Evolutionary conservation across 768 basidiomycete species (phyloP).

Genomic region (Tulasnella sp.): DNA sequence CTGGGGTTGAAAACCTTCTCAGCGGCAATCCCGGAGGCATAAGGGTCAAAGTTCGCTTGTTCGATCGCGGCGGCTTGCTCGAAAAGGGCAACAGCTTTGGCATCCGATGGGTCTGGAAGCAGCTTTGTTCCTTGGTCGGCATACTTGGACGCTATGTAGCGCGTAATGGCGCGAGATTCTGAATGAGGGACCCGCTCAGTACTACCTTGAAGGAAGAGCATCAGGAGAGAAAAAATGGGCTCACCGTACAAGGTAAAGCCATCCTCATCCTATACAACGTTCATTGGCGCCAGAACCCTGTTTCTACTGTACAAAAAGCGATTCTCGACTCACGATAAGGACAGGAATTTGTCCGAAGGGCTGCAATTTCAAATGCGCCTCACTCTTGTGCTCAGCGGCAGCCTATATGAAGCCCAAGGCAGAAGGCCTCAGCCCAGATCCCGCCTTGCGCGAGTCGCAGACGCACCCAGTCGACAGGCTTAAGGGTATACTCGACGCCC

Average conservation of each 20-base stretch:
- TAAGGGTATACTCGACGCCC: constrained; percentile 58
- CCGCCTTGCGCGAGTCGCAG: no score
- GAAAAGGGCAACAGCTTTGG: constrained; percentile 50
- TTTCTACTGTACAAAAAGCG: not conserved
- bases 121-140: constrained; percentile 54
- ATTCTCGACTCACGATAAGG: constrained; percentile 45
- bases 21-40: constrained; percentile 48
- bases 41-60: constrained; percentile 56
- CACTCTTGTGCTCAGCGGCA: constrained; percentile 36
- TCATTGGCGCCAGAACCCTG: not conserved
- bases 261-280: constrained; percentile 51
- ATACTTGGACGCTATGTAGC: constrained; percentile 63
- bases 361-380: constrained; percentile 51
- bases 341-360: constrained; percentile 71
- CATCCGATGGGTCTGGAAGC: constrained; percentile 50
- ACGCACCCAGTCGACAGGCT: constrained; percentile 45
- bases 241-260: constrained; percentile 59
- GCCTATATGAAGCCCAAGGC: not conserved
- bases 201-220: not conserved
- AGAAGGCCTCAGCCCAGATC: not conserved
- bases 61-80: constrained; percentile 59
- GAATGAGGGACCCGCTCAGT: not conserved
- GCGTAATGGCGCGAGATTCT: constrained; percentile 63
- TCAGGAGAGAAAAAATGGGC: not conserved
- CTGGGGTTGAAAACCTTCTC: constrained; percentile 59